phyloP scores from a whole-genome alignment of 1,284 basidiomycete species.

The Apiotrichum domesticum region DNA sequence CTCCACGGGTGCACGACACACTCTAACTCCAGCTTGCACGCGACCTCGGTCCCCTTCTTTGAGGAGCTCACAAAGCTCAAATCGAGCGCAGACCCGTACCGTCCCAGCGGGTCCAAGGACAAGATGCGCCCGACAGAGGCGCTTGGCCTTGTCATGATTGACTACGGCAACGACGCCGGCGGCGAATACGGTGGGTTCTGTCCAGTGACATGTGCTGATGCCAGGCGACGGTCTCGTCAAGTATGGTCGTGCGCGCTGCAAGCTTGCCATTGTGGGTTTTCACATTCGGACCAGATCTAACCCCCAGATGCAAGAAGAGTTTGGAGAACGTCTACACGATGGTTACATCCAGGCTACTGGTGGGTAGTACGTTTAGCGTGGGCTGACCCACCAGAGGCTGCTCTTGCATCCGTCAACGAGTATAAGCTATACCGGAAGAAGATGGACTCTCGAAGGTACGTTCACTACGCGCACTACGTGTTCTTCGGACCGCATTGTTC shows the following conservation, averaged over 20 bases:
- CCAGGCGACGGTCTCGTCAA: slow-evolving; percentile 57
- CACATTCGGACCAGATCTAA: not conserved
- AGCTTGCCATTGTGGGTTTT: slow-evolving; percentile 58
- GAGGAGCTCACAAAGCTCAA: slow-evolving; percentile 40
- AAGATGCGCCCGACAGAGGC: slow-evolving; percentile 61
- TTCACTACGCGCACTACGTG: not conserved
- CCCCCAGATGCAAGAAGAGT: slow-evolving; percentile 59
- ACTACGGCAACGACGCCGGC: slow-evolving; percentile 71
- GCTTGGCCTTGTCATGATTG: slow-evolving; percentile 76
- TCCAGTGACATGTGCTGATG: not conserved
- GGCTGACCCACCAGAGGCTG: slow-evolving; percentile 45
- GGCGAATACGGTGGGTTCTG: slow-evolving; percentile 54
- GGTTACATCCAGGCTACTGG: slow-evolving; percentile 58
- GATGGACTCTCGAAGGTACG: slow-evolving; percentile 68
- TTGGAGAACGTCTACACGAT: slow-evolving; percentile 61
- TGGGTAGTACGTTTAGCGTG: slow-evolving; percentile 8
- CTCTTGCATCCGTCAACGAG: slow-evolving; percentile 45
- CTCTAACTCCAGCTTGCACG: slow-evolving; percentile 34
- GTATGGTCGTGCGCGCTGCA: slow-evolving; percentile 72
- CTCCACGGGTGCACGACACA: not conserved
- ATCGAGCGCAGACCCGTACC: slow-evolving; percentile 41
- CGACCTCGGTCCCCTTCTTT: slow-evolving; percentile 41
- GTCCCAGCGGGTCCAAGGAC: slow-evolving; percentile 30
- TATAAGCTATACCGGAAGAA: slow-evolving; percentile 49
- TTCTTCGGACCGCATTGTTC: not conserved